Evolutionary conservation across 2,329 filamentous ascomycete species (phyloP), one percentile per base, ranked within the genome.

Genomic region (Pyricularia sp.): DNA sequence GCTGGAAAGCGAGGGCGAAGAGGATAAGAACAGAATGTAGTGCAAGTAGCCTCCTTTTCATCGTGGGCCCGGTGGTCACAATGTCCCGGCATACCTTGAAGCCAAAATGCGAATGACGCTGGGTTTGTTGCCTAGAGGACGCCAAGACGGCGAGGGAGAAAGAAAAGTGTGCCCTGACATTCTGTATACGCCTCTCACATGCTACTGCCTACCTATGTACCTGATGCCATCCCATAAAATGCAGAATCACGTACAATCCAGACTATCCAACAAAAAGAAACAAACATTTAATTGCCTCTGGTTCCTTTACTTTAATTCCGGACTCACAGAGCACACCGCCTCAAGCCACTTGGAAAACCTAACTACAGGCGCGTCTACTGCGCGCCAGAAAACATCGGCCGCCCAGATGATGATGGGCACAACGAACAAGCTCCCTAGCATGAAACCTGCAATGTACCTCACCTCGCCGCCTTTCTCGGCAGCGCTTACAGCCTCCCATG

Each of bases 351-450:
- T 79, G 12, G 85, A 78, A 72, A 89, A 82, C 66, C 78, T 83
- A 20, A 91, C 86, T 64, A 84, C 85, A 1, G 87, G 87, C 71
- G 88, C 84, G 71, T 90, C 88, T 14, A 90, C 77, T 20, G 80
- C 72, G 64, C 80, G 81, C 1, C 86, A 89, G 1, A 82, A 81
- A 7, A 88, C 69, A 68, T 89, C 86, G 2, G 87, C 86, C 26
- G 84, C 70, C 79, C 83, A 87, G 31, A 91, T 77, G 10, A 91
- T 31, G 55, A 92, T 86, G 1, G 87, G 84, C 1, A 84, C 68
- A 25, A 90, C 76, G 72, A 90, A 89, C 0, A 82, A 82, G 50
- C 88, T 50, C 75, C 90, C 88, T 30, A 92, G 74, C 23, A 89
- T 77, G 72, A 89, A 89, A 1, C 79, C 76, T 0, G 84, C 81